Base-by-base conservation (phyloP, 164 flowering plant species). In the Chloranthus sessilifolius region DNA sequence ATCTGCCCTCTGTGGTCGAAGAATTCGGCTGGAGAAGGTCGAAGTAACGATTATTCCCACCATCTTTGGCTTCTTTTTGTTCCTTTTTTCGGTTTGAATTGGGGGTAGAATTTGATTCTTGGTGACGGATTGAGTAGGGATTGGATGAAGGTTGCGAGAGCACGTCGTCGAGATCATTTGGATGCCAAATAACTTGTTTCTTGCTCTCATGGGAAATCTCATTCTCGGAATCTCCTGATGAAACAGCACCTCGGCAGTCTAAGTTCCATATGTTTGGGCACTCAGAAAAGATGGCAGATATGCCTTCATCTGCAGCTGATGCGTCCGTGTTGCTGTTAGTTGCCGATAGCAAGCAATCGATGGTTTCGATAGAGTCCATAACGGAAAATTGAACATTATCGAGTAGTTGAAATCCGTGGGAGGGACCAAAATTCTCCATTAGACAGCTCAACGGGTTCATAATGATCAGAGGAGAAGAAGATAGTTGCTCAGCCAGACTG, bases 281-380 rank as follows among this genome's bases (percentile, higher is more conserved):
- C 31, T 78, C 81, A 5, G 88, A 72, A 40, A 81, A 70, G 20
- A 82, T 46, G 60, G 70, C 62, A 31, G 95, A 81, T 43, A 86
- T 73, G 21, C 69, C 87, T 55, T 76, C 88, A 30, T 83, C 88
- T 39, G 79, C 82, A 8, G 42, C 67, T 0, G 82, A 74, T 14
- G 74, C 70, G 22, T 78, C 79, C 0, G 79, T 67, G 65, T 70
- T 69, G 74, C 80, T 83, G 43, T 76, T 81, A 6, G 82, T 66
- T 1, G 63, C 72, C 2, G 85, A 83, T 0, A 81, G 56, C 61
- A 85, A 59, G 64, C 84, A 81, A 15, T 81, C 81, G 1, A 79
- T 70, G 2, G 95, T 71, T 47, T 77, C 92, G 10, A 77, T 47
- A 29, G 89, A 76, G 27, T 54, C 70, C 0, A 66, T 20, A 1